Evolutionary conservation across 768 basidiomycete genomes (phyloP), one percentile per base, ranked within the genome.

Genomic region (Lentinula boryana): DNA sequence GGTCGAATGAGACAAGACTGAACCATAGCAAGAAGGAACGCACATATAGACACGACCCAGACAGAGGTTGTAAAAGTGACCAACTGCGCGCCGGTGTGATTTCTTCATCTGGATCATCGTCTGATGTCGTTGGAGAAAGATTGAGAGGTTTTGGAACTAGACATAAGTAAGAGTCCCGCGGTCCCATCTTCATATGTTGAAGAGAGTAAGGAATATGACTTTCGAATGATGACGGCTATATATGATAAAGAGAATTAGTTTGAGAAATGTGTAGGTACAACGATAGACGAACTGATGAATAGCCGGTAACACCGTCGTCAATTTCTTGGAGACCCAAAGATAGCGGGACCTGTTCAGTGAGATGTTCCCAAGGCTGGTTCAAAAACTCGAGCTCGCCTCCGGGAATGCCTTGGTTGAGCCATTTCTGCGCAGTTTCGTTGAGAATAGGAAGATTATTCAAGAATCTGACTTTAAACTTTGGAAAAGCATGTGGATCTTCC

Each of bases 1-100:
- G 16, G 68, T 53, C 50, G 61, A 64, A 70, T 75, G 71, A 70
- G 63, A 66, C 74, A 71, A 72, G 67, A 52, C 57, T 6, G 5
- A 16, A 63, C 67, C 64, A 67, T 58, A 57, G 60, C 52, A 43
- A 68, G 65, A 68, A 67, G 62, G 66, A 64, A 80, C 89, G 70
- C 77, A 93, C 92, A 75, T 93, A 94, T 73, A 95, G 83, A 74
- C 93, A 95, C 61, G 80, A 84, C 66, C 87, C 92, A 60, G 85
- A 76, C 60, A 95, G 79, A 33, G 91, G 88, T 65, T 89, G 85
- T 27, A 95, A 81, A 54, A 94, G 80, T 35, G 87, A 86, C 90
- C 92, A 94, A 68, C 89, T 87, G 68, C 87, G 84, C 61, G 84
- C 83, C 52, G 91, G 87, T 10, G 85, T 84, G 56, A 82, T 70